Conservation (phyloP, 495 filamentous ascomycete genomes). For the Penicillium cosmopolitanum region DNA sequence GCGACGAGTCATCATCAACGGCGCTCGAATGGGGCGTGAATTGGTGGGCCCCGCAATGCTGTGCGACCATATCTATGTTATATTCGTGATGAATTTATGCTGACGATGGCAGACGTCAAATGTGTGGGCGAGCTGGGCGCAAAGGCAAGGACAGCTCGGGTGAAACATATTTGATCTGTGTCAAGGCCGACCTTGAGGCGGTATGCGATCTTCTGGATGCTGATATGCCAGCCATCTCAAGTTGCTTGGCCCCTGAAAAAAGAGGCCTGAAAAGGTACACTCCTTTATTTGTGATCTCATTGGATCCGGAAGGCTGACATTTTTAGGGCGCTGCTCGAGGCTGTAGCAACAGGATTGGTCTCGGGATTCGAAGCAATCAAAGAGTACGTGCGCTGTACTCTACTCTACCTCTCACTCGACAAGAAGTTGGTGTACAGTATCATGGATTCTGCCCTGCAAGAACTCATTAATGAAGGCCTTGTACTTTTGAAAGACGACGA, state of each 20-base stretch:
- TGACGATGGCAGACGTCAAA: slow-evolving; percentile 63
- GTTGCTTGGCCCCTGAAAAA: slow-evolving; percentile 70
- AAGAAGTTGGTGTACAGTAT: slow-evolving; percentile 61
- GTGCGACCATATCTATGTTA: slow-evolving; percentile 38
- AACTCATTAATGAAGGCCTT: slow-evolving; percentile 40
- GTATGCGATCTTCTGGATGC: slow-evolving; percentile 72
- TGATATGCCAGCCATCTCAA: slow-evolving; percentile 72
- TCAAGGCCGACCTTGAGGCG: slow-evolving; percentile 67
- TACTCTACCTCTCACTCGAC: slow-evolving; percentile 63
- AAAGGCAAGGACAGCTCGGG: slow-evolving; percentile 83
- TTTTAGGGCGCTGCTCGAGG: slow-evolving; percentile 70
- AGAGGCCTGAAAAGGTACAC: slow-evolving; percentile 67
- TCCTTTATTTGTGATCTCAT: neutral
- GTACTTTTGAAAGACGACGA: slow-evolving; percentile 44
- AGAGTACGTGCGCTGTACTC: slow-evolving; percentile 71
- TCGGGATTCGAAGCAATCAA: slow-evolving; percentile 69
- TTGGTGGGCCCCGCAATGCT: slow-evolving; percentile 77
- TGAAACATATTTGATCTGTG: slow-evolving; percentile 80
- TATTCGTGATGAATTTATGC: neutral
- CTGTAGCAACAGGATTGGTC: slow-evolving; percentile 71
- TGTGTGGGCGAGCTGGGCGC: slow-evolving; percentile 81
- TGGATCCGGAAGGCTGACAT: slow-evolving; percentile 15
- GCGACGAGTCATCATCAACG: slow-evolving; percentile 77
- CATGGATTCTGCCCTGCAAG: slow-evolving; percentile 58
- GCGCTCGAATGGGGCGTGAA: slow-evolving; percentile 76